Evolutionary conservation across 2,329 filamentous ascomycete genomes (phyloP), one percentile per base, ranked within the genome.

Genomic region (Fusarium temperatum): DNA sequence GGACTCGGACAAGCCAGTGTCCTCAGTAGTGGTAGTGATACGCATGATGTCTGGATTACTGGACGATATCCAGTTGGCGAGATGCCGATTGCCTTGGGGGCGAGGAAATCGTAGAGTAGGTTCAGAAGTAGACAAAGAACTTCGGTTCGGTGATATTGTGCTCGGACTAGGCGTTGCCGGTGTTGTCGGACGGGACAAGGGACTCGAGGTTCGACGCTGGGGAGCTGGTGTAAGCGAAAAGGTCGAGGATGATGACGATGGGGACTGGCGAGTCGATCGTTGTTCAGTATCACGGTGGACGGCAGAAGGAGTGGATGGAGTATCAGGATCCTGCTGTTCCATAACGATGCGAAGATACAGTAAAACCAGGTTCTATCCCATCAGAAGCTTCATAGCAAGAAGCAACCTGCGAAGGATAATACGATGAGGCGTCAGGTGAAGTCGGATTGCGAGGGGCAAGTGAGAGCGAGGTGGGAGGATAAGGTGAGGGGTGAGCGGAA

Each of bases 61-160:
- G 60, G 85, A 86, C 12, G 87, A 89, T 55, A 91, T 83, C 88
- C 88, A 90, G 84, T 88, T 87, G 76, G 88, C 88, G 45, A 91
- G 86, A 56, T 85, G 83, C 63, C 84, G 84, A 73, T 86, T 90
- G 60, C 87, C 89, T 77, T 87, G 84, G 1, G 89, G 89, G 48
- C 83, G 84, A 63, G 89, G 89, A 63, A 90, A 90, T 65, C 88
- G 86, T 51, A 91, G 84, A 35, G 84, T 84, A 9, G 87, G 87
- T 59, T 87, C 84, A 48, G 87, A 86, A 42, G 75, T 78, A 36
- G 84, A 83, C 38, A 83, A 74, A 45, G 67, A 72, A 30, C 38
- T 66, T 65, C 53, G 75, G 53, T 58, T 72, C 42, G 68, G 44
- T 17, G 61, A 35, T 32, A 54, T 36, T 2, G 50, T 44, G 32